Conservation (phyloP, 495 filamentous ascomycete genomes). For the Aspergillus wentii region DNA sequence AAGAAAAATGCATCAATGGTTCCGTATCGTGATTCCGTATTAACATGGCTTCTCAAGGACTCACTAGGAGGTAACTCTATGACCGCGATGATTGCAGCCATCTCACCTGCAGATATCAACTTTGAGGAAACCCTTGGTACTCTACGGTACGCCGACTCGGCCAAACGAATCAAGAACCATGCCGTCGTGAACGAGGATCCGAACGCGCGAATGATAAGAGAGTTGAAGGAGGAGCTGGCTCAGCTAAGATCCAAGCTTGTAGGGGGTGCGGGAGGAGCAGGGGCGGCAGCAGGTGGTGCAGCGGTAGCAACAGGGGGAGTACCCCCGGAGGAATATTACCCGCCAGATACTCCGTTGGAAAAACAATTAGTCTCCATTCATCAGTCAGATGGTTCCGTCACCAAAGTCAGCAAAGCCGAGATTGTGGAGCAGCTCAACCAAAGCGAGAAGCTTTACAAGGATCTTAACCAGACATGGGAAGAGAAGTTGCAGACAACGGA, state of each 20-base stretch:
- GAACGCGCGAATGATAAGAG: conserved; percentile 97
- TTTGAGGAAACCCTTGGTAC: conserved; percentile 97
- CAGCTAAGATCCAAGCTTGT: conserved; percentile 82
- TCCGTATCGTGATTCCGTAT: conserved; percentile 92
- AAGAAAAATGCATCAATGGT: conserved; percentile 82
- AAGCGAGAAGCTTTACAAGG: conserved; percentile 91
- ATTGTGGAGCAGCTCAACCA: conserved; percentile 95
- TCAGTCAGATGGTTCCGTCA: conserved; percentile 76
- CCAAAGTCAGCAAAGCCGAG: conserved; percentile 96
- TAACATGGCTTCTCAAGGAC: conserved; percentile 97
- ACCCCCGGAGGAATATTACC: conserved; percentile 72
- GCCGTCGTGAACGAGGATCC: conserved; percentile 99
- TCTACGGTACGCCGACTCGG: conserved; percentile 92
- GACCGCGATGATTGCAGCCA: conserved; percentile 99
- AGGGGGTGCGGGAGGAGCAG: conserved; percentile 60
- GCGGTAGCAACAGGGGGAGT: conserved; percentile 35
- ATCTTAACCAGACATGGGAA: conserved; percentile 99
- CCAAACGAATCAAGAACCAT: conserved; percentile 99
- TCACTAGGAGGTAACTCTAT: conserved; percentile 98
- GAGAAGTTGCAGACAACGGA: conserved; percentile 93
- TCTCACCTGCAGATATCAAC: conserved; percentile 98
- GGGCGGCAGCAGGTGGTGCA: conserved; percentile 34
- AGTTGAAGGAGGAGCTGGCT: conserved; percentile 92
- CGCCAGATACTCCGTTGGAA: conserved; percentile 86
- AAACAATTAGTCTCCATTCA: conserved; percentile 96